Evolutionary conservation across 345 rosid species (phyloP).

Genomic region (Hypericum androsaemum): DNA sequence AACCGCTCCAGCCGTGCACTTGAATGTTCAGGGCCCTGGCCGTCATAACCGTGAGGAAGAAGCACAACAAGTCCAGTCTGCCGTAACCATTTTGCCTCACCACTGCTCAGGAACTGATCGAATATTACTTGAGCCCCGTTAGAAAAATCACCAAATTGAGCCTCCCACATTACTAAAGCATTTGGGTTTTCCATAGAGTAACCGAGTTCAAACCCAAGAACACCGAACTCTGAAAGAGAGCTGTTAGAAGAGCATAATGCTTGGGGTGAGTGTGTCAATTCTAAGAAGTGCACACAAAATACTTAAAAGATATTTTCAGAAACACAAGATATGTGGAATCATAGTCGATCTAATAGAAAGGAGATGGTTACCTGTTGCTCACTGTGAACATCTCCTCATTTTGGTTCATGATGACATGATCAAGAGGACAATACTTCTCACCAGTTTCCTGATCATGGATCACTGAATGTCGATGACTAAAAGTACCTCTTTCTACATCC

Average conservation of each 20-base stretch:
- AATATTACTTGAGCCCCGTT: conserved; percentile 84
- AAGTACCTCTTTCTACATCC: conserved; percentile 89
- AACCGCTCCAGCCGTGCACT: conserved; percentile 71
- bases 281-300: not conserved
- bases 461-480: conserved; percentile 69
- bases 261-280: not conserved
- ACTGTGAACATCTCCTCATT: conserved; percentile 78
- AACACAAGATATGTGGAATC: not conserved
- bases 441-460: conserved; percentile 74
- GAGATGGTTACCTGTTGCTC: conserved; percentile 52
- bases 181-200: conserved; percentile 84
- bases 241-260: conserved; percentile 22
- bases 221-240: conserved; percentile 78
- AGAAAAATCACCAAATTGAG: conserved; percentile 80
- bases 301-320: not conserved
- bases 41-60: conserved; percentile 80
- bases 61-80: conserved; percentile 70
- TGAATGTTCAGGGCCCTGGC: conserved; percentile 87
- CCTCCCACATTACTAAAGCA: conserved; percentile 66
- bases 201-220: conserved; percentile 78
- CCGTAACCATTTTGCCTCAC: conserved; percentile 81
- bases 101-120: conserved; percentile 71
- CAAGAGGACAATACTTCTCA: conserved; percentile 64
- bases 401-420: conserved; percentile 58
- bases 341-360: not conserved